Conservation (phyloP, 176 grass and related monocot genomes). For the Raddia guianensis region DNA sequence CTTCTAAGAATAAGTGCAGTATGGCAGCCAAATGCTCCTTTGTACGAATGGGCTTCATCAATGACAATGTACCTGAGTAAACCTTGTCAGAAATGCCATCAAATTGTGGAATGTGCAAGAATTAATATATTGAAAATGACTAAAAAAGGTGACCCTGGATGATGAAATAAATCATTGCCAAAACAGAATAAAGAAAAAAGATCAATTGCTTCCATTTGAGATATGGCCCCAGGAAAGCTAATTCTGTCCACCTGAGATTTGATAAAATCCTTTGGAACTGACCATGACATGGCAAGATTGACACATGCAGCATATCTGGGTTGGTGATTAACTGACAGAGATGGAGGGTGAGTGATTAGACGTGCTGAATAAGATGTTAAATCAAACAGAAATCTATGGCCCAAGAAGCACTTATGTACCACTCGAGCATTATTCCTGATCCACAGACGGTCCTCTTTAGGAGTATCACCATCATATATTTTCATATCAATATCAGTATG, state of each 20-base stretch:
- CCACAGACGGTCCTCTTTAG: constrained; percentile 68
- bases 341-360: constrained; percentile 18
- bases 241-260: constrained; percentile 73
- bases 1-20: constrained; percentile 91
- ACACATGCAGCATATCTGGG: constrained; percentile 93
- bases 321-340: constrained; percentile 89
- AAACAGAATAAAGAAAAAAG: constrained; percentile 8
- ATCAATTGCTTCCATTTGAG: constrained; percentile 34
- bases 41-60: constrained; percentile 98
- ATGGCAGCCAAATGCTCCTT: constrained; percentile 97
- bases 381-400: constrained; percentile 20
- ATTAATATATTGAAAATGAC: background rate
- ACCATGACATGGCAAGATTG: constrained; percentile 72
- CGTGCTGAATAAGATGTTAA: background rate
- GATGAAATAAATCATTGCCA: constrained; percentile 3
- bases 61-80: constrained; percentile 88
- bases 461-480: constrained; percentile 97
- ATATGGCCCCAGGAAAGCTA: constrained; percentile 40
- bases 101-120: constrained; percentile 17
- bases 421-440: constrained; percentile 81
- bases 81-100: constrained; percentile 6
- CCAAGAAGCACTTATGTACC: constrained; percentile 48
- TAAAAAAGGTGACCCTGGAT: background rate
- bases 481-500: constrained; percentile 60
- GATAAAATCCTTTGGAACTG: constrained; percentile 71